A percentile compares a stretch with the other conserved stretches of the same genome.
phyloP scores from a whole-genome alignment of 257 asterid genomes.

The Rhazya stricta region DNA sequence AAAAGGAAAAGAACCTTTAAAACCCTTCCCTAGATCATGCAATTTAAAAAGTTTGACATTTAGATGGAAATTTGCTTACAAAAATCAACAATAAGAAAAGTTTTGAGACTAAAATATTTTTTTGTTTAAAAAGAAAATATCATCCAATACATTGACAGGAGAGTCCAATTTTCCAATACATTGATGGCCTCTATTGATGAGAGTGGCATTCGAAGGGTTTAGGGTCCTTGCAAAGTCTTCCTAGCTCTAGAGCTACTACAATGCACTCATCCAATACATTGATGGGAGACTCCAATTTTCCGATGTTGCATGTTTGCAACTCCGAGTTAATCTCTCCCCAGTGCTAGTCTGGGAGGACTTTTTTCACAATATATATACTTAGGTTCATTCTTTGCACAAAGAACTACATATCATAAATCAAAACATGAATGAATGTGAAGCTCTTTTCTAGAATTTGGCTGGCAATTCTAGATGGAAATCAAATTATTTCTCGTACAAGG shows the following conservation, averaged over 20 bases:
- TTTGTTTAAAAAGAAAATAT: too few relatives aligned
- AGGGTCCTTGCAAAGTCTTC: constrained; percentile 36
- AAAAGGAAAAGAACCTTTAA: too few relatives aligned
- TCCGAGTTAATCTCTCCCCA: constrained; percentile 66
- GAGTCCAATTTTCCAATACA: too few relatives aligned
- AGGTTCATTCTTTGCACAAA: constrained; percentile 51
- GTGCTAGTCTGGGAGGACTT: constrained; percentile 45
- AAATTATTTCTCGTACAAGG: too few relatives aligned
- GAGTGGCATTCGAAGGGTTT: constrained; percentile 52
- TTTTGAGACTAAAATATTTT: too few relatives aligned
- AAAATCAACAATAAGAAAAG: too few relatives aligned
- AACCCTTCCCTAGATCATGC: too few relatives aligned
- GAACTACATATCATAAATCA: not conserved
- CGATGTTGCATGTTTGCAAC: constrained; percentile 50
- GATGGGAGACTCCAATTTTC: constrained; percentile 65
- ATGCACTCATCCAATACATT: constrained; percentile 52
- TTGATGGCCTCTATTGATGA: constrained; percentile 66
- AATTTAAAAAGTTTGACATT: too few relatives aligned
- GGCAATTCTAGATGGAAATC: too few relatives aligned
- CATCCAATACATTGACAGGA: too few relatives aligned
- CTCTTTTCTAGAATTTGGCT: too few relatives aligned
- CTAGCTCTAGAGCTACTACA: constrained; percentile 44
- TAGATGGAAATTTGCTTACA: too few relatives aligned
- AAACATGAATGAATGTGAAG: not conserved
- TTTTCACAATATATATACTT: constrained; percentile 47